Conservation (phyloP, 2,329 filamentous ascomycete species). For the Pseudogymnoascus sp. region DNA sequence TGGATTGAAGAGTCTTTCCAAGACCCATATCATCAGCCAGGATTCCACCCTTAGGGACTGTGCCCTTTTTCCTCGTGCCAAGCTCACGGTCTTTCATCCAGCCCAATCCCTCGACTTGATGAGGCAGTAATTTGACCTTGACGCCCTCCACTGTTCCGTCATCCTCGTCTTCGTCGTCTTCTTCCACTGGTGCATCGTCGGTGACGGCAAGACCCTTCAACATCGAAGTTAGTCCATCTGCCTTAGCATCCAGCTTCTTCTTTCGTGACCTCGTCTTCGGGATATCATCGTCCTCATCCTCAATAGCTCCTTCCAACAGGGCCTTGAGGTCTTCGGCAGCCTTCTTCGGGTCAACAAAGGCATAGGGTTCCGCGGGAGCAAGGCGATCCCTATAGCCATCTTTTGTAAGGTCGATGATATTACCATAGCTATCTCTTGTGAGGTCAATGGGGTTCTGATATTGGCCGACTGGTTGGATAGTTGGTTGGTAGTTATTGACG, state of each 20-base stretch:
- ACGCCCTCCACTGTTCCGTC: conserved; percentile 69
- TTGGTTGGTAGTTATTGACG: conserved; percentile 17
- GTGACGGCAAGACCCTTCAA: conserved; percentile 36
- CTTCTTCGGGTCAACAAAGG: conserved; percentile 50
- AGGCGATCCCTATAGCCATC: conserved; percentile 19
- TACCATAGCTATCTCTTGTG: conserved; percentile 15
- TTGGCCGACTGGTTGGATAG: conserved; percentile 4
- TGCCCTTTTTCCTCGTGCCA: conserved; percentile 71
- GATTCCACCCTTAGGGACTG: conserved; percentile 72
- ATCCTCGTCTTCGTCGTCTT: conserved; percentile 41
- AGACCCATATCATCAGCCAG: conserved; percentile 96
- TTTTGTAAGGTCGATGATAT: conserved; percentile 22
- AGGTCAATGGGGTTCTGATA: conserved; percentile 26
- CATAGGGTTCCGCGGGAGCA: conserved; percentile 20
- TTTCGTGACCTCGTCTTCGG: conserved; percentile 31
- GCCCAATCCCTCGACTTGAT: conserved; percentile 85
- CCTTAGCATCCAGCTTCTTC: conserved; percentile 29
- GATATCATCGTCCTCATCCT: conserved; percentile 47
- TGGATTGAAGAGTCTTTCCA: conserved; percentile 91
- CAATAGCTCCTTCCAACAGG: conserved; percentile 71
- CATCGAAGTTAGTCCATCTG: conserved; percentile 25
- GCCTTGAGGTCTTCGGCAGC: conserved; percentile 72
- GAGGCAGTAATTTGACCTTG: conserved; percentile 78
- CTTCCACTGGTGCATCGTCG: conserved; percentile 36
- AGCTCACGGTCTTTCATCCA: conserved; percentile 96